These are phyloP conservation scores for Quillaja saponaria DNA, from an alignment of 306 rosid species.

Conservation along the genomic window DNA sequence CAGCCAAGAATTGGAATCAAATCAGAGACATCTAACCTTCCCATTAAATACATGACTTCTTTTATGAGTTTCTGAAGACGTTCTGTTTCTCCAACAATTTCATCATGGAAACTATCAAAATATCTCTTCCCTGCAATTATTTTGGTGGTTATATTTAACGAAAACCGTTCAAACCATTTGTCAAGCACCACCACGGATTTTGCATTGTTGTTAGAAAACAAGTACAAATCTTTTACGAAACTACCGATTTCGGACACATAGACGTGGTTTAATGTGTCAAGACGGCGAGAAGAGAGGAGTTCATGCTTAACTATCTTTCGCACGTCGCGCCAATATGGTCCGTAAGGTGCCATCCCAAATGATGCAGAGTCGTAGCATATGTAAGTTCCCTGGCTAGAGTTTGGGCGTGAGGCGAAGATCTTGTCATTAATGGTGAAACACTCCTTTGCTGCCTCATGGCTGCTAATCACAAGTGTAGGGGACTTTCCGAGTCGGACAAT, in stretches of 20 bases:
- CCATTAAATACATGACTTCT: too few species aligned
- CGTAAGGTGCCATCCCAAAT: slow-evolving; percentile 29
- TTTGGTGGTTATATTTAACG: slow-evolving; percentile 20
- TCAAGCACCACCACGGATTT: slow-evolving; percentile 22
- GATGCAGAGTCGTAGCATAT: slow-evolving; percentile 28
- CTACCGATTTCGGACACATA: slow-evolving; percentile 16
- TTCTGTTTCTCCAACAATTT: not conserved
- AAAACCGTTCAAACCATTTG: slow-evolving; percentile 21
- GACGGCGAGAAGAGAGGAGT: slow-evolving; percentile 32
- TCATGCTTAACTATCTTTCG: slow-evolving; percentile 33
- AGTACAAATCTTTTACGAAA: slow-evolving; percentile 20
- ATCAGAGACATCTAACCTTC: not conserved
- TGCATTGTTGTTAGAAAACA: not conserved
- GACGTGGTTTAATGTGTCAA: slow-evolving; percentile 7
- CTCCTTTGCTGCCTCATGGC: slow-evolving; percentile 32
- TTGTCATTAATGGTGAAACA: slow-evolving; percentile 34
- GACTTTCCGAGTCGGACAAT: slow-evolving; percentile 18
- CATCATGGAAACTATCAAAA: too few species aligned
- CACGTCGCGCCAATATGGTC: slow-evolving; percentile 37
- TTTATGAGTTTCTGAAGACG: too few species aligned
- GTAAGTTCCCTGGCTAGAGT: slow-evolving; percentile 22
- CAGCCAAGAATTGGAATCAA: too few species aligned
- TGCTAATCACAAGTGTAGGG: slow-evolving; percentile 32
- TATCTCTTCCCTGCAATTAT: slow-evolving; percentile 11
- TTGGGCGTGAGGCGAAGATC: slow-evolving; percentile 19